A percentile compares a stretch with the other conserved stretches of the same genome.
Conservation (phyloP, 177 flowering plant species). For the Vitis hybrid region DNA sequence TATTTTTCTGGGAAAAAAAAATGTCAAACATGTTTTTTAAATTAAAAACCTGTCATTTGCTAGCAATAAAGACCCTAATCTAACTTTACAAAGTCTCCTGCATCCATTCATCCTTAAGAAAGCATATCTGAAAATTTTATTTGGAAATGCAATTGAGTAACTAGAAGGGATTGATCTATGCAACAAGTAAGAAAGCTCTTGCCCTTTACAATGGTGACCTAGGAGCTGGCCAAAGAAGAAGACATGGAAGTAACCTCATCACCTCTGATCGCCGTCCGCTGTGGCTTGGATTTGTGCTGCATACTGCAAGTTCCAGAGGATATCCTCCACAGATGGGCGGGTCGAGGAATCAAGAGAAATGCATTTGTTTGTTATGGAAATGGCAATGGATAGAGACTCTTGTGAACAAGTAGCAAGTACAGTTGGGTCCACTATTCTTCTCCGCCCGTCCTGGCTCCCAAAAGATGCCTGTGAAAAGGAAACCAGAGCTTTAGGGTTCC, state of each 20-base stretch:
- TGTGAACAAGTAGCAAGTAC: constrained; percentile 59
- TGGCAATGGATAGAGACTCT: constrained; percentile 67
- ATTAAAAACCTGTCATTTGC: no score
- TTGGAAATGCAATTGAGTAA: not conserved
- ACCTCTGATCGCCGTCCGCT: constrained; percentile 64
- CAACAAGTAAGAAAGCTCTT: no score
- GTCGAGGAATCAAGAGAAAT: constrained; percentile 55
- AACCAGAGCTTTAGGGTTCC: not conserved
- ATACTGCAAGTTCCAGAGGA: constrained; percentile 92
- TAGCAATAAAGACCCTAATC: no score
- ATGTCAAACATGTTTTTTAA: no score
- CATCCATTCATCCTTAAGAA: no score
- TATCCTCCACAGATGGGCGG: constrained; percentile 91
- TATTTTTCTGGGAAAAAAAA: no score
- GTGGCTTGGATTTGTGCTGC: constrained; percentile 88
- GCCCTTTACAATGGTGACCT: not conserved
- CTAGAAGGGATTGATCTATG: no score
- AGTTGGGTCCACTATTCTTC: constrained; percentile 55
- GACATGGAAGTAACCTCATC: not conserved
- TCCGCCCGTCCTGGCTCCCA: constrained; percentile 57
- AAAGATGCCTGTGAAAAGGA: constrained; percentile 51
- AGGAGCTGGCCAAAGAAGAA: not conserved
- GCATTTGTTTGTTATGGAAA: constrained; percentile 74
- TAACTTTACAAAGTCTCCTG: no score
- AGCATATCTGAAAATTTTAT: no score